These are phyloP conservation scores for Rosa rugosa DNA, from an alignment of 306 rosid species.

Conservation along the genomic window DNA sequence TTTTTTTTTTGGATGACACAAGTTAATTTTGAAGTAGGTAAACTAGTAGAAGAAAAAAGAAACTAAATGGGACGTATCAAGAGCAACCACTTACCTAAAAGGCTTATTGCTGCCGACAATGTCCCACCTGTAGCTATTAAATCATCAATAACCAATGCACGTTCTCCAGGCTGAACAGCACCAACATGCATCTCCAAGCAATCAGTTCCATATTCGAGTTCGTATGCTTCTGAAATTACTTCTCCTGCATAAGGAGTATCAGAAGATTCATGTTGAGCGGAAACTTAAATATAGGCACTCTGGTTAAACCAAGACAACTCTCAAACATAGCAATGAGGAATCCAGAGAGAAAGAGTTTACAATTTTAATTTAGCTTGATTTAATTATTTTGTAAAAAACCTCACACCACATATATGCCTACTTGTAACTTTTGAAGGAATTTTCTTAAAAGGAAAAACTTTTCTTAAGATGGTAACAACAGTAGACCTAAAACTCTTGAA, in stretches of 20 bases:
- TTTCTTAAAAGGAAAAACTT: no score
- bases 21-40: background rate
- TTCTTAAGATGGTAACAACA: background rate
- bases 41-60: slow-evolving; percentile 14
- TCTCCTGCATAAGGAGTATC: slow-evolving; percentile 51
- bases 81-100: slow-evolving; percentile 56
- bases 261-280: background rate
- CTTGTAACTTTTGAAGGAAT: background rate
- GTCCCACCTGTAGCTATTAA: slow-evolving; percentile 98
- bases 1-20: slow-evolving; percentile 4
- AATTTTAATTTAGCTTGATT: background rate
- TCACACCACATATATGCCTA: background rate
- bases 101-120: slow-evolving; percentile 80
- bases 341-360: background rate
- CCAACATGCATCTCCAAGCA: slow-evolving; percentile 89
- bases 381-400: no score
- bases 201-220: slow-evolving; percentile 86
- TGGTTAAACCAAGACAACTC: background rate
- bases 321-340: background rate
- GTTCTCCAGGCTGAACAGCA: slow-evolving; percentile 76
- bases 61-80: slow-evolving; percentile 8
- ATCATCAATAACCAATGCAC: slow-evolving; percentile 85
- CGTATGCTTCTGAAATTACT: slow-evolving; percentile 78
- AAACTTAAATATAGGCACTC: background rate
- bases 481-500: background rate